Percentiles rank a stretch among this genome's conserved stretches.
These are phyloP conservation scores for Penicillium sp. DNA, from an alignment of 2,329 filamentous ascomycete genomes.

Conservation along the genomic window DNA sequence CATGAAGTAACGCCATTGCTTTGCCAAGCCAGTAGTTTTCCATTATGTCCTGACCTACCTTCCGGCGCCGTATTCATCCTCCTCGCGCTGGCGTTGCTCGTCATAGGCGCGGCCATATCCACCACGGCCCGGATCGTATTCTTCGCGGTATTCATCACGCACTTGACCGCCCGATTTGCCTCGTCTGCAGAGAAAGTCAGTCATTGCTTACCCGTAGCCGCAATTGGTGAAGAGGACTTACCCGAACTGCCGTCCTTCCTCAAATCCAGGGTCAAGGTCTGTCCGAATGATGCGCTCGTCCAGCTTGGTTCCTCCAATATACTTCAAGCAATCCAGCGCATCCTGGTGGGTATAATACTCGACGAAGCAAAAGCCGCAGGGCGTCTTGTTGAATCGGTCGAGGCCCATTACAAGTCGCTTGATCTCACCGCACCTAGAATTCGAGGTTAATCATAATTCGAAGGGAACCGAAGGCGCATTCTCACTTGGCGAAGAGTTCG, in stretches of 20 bases:
- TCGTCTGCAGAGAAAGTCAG: slow-evolving; percentile 50
- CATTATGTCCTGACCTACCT: slow-evolving; percentile 42
- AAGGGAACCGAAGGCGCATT: not conserved
- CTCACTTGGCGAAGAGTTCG: slow-evolving; percentile 85
- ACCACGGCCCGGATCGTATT: slow-evolving; percentile 92
- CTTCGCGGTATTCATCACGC: slow-evolving; percentile 93
- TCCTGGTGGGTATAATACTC: slow-evolving; percentile 99
- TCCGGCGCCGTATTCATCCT: slow-evolving; percentile 60
- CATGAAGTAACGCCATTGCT: slow-evolving; percentile 36
- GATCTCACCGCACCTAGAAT: slow-evolving; percentile 76
- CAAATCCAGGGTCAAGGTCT: slow-evolving; percentile 92
- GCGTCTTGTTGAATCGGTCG: slow-evolving; percentile 94
- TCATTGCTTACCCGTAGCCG: not conserved
- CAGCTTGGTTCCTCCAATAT: slow-evolving; percentile 94
- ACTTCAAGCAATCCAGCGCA: slow-evolving; percentile 97
- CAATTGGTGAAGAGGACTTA: slow-evolving; percentile 33
- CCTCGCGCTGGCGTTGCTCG: slow-evolving; percentile 57
- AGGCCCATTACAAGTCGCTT: slow-evolving; percentile 98
- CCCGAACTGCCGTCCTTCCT: slow-evolving; percentile 94
- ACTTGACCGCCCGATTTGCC: slow-evolving; percentile 97
- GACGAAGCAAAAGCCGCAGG: slow-evolving; percentile 98
- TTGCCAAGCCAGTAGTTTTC: slow-evolving; percentile 25
- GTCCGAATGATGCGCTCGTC: slow-evolving; percentile 96
- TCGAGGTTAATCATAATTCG: slow-evolving; percentile 8
- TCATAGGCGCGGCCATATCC: slow-evolving; percentile 79